phyloP scores from a whole-genome alignment of 2,329 filamentous ascomycete genomes.

The Seiridium unicorne region DNA sequence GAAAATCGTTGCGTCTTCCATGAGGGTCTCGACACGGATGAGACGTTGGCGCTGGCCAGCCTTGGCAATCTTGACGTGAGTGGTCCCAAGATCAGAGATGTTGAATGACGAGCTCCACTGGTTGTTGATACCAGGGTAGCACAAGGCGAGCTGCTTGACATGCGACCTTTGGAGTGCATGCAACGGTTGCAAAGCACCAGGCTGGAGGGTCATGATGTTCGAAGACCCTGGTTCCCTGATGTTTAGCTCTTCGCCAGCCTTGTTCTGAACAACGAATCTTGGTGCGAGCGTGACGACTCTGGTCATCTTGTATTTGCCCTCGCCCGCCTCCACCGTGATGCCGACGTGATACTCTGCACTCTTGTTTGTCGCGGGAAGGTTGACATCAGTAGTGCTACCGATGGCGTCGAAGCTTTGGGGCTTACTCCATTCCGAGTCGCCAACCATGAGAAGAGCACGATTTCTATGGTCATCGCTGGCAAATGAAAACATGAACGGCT shows the following conservation, averaged over 20 bases:
- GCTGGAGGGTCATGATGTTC: conserved; percentile 73
- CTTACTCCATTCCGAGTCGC: conserved; percentile 93
- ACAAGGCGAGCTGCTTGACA: conserved; percentile 87
- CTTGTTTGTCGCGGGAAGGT: conserved; percentile 70
- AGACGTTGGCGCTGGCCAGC: conserved; percentile 85
- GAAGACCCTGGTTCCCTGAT: conserved; percentile 91
- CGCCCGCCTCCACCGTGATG: conserved; percentile 82
- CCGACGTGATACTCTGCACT: conserved; percentile 86
- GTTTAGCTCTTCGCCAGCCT: conserved; percentile 82
- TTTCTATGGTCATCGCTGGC: conserved; percentile 87
- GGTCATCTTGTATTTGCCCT: conserved; percentile 97
- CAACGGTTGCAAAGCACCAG: conserved; percentile 78
- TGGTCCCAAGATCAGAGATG: conserved; percentile 89
- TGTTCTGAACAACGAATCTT: conserved; percentile 91
- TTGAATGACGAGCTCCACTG: conserved; percentile 98
- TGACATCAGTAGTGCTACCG: conserved; percentile 85
- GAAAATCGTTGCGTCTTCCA: conserved; percentile 94
- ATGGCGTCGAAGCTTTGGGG: conserved; percentile 98
- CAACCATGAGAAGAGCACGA: conserved; percentile 81
- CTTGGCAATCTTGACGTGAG: conserved; percentile 91
- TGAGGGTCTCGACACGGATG: conserved; percentile 81
- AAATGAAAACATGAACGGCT: conserved; percentile 96
- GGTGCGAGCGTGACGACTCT: conserved; percentile 93
- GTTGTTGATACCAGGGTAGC: conserved; percentile 91
- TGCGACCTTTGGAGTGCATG: conserved; percentile 83